phyloP scores from a whole-genome alignment of 805 yeast species.

The Ogataea glucozyma region DNA sequence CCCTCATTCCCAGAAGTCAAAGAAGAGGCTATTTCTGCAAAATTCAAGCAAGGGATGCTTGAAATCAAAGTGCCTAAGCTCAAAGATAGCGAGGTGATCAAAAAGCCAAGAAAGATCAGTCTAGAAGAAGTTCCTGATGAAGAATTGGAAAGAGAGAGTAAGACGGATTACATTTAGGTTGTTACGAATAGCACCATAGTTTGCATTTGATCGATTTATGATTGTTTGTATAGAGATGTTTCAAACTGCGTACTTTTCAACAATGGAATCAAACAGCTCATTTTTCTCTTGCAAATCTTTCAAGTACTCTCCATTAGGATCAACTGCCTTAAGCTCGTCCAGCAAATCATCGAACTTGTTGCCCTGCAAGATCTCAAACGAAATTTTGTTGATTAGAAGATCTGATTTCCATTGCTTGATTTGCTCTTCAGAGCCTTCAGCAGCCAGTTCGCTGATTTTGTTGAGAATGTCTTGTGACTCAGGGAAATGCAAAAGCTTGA shows the following conservation, averaged over 20 bases:
- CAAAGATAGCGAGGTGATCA: conserved; percentile 18
- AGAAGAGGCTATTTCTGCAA: conserved; percentile 56
- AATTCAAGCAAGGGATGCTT: conserved; percentile 53
- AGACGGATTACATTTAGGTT: conserved; percentile 8
- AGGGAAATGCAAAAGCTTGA: conserved; percentile 76
- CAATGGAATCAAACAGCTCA: conserved; percentile 66
- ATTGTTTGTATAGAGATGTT: neutral
- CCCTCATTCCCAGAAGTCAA: conserved; percentile 53
- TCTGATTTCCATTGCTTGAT: conserved; percentile 38
- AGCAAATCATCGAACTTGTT: conserved; percentile 27
- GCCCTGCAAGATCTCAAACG: conserved; percentile 60
- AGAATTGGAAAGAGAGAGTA: conserved; percentile 31
- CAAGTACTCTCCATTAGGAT: conserved; percentile 51
- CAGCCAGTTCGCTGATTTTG: conserved; percentile 35
- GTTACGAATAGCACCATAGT: neutral
- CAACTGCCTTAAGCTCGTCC: conserved; percentile 44
- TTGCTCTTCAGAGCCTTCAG: conserved; percentile 6
- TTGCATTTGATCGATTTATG: conserved; percentile 1
- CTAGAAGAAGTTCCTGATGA: conserved; percentile 35
- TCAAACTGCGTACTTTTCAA: conserved; percentile 48
- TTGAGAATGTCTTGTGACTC: conserved; percentile 73
- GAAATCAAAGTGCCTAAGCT: conserved; percentile 53
- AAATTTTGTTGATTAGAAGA: conserved; percentile 63
- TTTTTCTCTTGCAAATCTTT: conserved; percentile 62
- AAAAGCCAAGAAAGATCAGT: conserved; percentile 26